Base-by-base conservation (phyloP, 768 basidiomycete genomes). In the Clathrus columnatus region DNA sequence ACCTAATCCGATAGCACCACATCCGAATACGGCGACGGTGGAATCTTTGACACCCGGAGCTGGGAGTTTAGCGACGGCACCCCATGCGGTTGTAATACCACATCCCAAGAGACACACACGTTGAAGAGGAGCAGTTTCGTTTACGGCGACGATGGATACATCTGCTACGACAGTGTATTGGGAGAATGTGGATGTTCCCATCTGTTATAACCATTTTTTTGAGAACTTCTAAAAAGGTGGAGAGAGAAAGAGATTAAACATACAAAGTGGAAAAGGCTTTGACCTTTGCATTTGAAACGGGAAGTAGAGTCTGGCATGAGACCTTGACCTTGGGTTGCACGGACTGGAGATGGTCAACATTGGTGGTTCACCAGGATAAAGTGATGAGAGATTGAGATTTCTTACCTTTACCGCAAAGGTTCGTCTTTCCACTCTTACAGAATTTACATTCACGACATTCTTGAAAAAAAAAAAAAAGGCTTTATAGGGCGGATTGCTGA, bases 181-280 rank as follows among this genome's bases (percentile, higher is more conserved):
- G n/a, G 95, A 96, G 75, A 99, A 99, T 2, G 96, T 95, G 28
- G 95, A 98, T 24, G 87, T 91, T 43, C 96, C 96, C 96, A 98
- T 99, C 93, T 96, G 55, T 30, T n/a, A n/a, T n/a, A n/a, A n/a
- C n/a, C n/a, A n/a, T n/a, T n/a, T n/a, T n/a, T n/a, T n/a, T n/a
- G n/a, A n/a, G n/a, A n/a, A n/a, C n/a, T n/a, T n/a, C n/a, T n/a
- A n/a, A n/a, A n/a, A n/a, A n/a, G n/a, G n/a, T n/a, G n/a, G n/a
- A n/a, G n/a, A n/a, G n/a, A n/a, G n/a, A n/a, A n/a, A n/a, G n/a
- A n/a, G n/a, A n/a, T n/a, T n/a, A n/a, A 6, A 73, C 89, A 61
- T 60, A 95, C 92, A 64, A 99, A 99, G 69, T 98, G 95, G 66
- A 84, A 77, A 62, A 99, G 78, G 46, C 84, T 76, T 70, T 95